phyloP scores from a whole-genome alignment of 2,329 filamentous ascomycete species.

The Fusarium papillatum region DNA sequence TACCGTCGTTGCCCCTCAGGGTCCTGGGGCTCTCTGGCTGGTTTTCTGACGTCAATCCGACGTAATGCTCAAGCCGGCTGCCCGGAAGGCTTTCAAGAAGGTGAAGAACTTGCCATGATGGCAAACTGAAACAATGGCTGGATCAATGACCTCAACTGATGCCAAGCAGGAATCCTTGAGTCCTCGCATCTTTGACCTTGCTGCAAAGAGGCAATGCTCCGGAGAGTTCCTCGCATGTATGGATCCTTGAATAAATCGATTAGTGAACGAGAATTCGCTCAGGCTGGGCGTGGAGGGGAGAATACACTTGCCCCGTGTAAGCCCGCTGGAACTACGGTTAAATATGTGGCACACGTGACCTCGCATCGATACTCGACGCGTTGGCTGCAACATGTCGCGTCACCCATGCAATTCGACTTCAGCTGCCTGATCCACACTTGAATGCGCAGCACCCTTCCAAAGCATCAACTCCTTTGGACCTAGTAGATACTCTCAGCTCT shows the following conservation, averaged over 20 bases:
- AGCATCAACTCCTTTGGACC: not conserved
- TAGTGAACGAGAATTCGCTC: constrained; percentile 27
- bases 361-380: constrained; percentile 36
- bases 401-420: constrained; percentile 3
- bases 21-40: constrained; percentile 15
- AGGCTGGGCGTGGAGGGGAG: not conserved
- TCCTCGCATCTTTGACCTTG: not conserved
- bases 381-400: constrained; percentile 27
- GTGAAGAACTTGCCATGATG: constrained; percentile 1
- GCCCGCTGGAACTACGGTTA: constrained; percentile 20
- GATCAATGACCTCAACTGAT: constrained; percentile 2
- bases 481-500: constrained; percentile 4
- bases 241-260: constrained; percentile 4
- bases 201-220: not conserved
- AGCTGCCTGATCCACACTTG: constrained; percentile 19
- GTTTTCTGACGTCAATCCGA: constrained; percentile 31
- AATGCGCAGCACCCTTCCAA: not conserved
- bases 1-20: not conserved
- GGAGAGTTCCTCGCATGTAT: not conserved
- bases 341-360: constrained; percentile 14
- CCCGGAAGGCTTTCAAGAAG: not conserved
- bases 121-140: not conserved
- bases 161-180: not conserved
- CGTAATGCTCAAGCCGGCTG: constrained; percentile 13
- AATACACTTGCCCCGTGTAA: not conserved